Conservation (phyloP, 352 stramenopile genomes). For the Globisporangium spiculum region DNA sequence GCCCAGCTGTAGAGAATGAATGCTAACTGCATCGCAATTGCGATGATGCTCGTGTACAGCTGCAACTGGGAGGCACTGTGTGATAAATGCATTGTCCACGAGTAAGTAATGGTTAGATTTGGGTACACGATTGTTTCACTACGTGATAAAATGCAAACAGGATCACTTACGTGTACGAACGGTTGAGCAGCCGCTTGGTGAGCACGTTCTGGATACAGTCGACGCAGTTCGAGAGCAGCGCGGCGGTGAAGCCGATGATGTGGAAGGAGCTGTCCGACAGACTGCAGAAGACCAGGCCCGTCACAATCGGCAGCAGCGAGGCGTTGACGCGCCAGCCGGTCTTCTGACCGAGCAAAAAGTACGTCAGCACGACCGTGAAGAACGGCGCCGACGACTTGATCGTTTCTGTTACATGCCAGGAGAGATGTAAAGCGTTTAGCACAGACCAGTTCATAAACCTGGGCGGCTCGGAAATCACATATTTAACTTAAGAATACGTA, state of each 20-base stretch:
- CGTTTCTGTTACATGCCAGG: constrained; percentile 59
- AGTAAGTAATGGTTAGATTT: neutral
- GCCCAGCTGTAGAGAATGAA: constrained; percentile 77
- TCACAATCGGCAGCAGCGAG: constrained; percentile 86
- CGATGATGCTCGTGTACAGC: constrained; percentile 89
- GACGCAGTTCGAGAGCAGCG: constrained; percentile 88
- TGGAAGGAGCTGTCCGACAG: constrained; percentile 87
- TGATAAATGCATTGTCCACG: neutral
- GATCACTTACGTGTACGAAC: constrained; percentile 63
- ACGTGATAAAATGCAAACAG: neutral
- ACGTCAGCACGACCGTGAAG: constrained; percentile 89
- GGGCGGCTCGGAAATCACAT: neutral
- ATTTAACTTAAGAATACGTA: constrained; percentile 25
- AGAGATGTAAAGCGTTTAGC: neutral
- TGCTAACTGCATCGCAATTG: constrained; percentile 77
- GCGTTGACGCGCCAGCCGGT: constrained; percentile 82
- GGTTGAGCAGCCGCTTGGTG: constrained; percentile 85
- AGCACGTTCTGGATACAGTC: constrained; percentile 93
- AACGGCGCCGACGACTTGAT: constrained; percentile 91
- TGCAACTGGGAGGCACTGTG: constrained; percentile 82
- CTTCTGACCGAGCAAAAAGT: constrained; percentile 78
- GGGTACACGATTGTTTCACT: too few species aligned
- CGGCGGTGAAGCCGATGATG: constrained; percentile 84
- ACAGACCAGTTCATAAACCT: neutral
- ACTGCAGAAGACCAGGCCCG: constrained; percentile 83